These are phyloP conservation scores for Kodamaea hsintzibuensis DNA, from an alignment of 805 yeast genomes.

Conservation along the genomic window DNA sequence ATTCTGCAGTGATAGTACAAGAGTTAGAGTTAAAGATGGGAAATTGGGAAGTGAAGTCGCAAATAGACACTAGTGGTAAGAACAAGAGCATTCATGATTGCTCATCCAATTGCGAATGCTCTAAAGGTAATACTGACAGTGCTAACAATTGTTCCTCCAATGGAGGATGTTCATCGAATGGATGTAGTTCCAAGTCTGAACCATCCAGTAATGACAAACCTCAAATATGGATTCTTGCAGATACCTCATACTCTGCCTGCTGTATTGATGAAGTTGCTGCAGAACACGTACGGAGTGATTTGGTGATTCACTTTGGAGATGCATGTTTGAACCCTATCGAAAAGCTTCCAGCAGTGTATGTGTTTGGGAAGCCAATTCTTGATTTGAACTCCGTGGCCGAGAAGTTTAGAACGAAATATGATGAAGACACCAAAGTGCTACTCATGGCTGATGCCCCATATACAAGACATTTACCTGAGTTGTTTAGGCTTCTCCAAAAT, in stretches of 20 bases:
- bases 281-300: constrained; percentile 82
- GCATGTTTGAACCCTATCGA: constrained; percentile 85
- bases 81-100: neutral
- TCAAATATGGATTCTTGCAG: constrained; percentile 78
- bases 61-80: neutral
- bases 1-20: constrained; percentile 71
- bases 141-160: neutral
- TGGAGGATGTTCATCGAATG: neutral
- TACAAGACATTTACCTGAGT: constrained; percentile 41
- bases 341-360: constrained; percentile 72
- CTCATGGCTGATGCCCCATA: constrained; percentile 78
- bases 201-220: neutral
- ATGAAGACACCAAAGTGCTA: constrained; percentile 43
- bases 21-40: constrained; percentile 45
- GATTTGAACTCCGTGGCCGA: constrained; percentile 41
- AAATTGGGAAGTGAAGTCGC: neutral
- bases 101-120: neutral
- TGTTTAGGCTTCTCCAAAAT: constrained; percentile 36
- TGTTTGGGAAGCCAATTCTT: constrained; percentile 69
- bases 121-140: neutral
- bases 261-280: constrained; percentile 98
- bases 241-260: constrained; percentile 92
- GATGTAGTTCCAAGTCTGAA: neutral
- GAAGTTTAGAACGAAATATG: constrained; percentile 44
- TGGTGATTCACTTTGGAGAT: constrained; percentile 91